Conservation (phyloP, 2,329 filamentous ascomycete species). For the Knufia petricola region DNA sequence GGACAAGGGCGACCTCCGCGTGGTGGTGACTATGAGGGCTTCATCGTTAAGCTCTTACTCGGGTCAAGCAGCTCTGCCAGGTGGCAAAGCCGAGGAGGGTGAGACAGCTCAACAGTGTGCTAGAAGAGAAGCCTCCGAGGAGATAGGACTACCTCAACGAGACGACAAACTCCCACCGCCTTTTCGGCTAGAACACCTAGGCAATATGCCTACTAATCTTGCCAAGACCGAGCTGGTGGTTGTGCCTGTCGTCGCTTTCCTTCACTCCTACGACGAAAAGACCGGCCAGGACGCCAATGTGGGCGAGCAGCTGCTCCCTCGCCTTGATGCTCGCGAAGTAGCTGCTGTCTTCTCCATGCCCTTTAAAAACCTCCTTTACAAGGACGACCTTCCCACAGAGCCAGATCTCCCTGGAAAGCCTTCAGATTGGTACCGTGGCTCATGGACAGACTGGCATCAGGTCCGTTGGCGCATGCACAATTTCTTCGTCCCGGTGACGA, state of each 20-base stretch:
- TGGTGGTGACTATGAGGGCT: constrained; percentile 54
- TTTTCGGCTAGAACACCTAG: constrained; percentile 80
- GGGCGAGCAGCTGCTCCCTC: constrained; percentile 65
- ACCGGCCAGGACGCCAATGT: constrained; percentile 41
- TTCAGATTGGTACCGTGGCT: constrained; percentile 73
- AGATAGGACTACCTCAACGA: constrained; percentile 69
- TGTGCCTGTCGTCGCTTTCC: constrained; percentile 65
- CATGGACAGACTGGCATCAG: constrained; percentile 71
- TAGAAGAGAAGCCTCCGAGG: constrained; percentile 80
- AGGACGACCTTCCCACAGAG: constrained; percentile 45
- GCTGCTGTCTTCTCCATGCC: constrained; percentile 88
- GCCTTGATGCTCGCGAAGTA: constrained; percentile 79
- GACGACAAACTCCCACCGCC: constrained; percentile 58
- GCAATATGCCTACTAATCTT: constrained; percentile 67
- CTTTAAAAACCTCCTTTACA: constrained; percentile 69
- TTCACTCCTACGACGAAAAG: constrained; percentile 52
- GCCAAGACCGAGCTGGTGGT: constrained; percentile 66
- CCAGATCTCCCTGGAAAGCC: constrained; percentile 34
- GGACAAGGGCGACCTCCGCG: constrained; percentile 62
- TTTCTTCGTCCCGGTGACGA: constrained; percentile 74
- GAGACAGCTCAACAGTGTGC: constrained; percentile 67
- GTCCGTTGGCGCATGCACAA: constrained; percentile 79
- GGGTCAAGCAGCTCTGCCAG: constrained; percentile 81
- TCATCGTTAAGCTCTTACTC: constrained; percentile 54
- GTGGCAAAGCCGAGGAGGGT: constrained; percentile 51